Evolutionary conservation across 179 eudicot genomes (phyloP).

Genomic region (Gypsophila paniculata): DNA sequence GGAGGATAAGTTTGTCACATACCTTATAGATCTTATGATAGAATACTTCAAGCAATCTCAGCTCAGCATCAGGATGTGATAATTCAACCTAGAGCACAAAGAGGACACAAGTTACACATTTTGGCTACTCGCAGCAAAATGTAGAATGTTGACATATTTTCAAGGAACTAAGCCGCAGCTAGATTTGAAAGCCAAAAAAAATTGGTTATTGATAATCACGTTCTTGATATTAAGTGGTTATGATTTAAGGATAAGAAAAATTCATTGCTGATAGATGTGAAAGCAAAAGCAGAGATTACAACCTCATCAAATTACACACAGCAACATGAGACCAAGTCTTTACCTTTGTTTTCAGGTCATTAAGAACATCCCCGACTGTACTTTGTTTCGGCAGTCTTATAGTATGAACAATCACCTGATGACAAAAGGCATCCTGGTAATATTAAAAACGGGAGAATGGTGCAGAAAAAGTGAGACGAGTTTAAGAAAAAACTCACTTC

Average conservation of each 20-base stretch:
- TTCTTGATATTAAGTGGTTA: not conserved
- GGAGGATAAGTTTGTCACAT: not conserved
- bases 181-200: not conserved
- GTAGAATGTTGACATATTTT: not conserved
- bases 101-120: constrained; percentile 1
- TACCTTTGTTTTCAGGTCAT: constrained; percentile 76
- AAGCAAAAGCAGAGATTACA: not conserved
- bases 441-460: not conserved
- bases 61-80: constrained; percentile 78
- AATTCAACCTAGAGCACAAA: constrained; percentile 58
- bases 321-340: constrained; percentile 8
- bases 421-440: constrained; percentile 12
- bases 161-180: not conserved
- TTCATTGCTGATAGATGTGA: not conserved
- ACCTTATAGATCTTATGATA: constrained; percentile 83
- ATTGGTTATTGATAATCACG: not conserved
- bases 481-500: constrained; percentile 41
- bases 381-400: constrained; percentile 81
- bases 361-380: constrained; percentile 76
- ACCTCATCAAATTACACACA: not conserved
- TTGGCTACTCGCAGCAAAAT: not conserved
- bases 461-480: not conserved
- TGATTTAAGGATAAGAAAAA: not conserved
- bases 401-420: constrained; percentile 59
- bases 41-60: constrained; percentile 84